Percentiles rank a stretch among this genome's conserved stretches.
Evolutionary conservation across 768 basidiomycete species (phyloP).

Genomic region (Amanita molliuscula): DNA sequence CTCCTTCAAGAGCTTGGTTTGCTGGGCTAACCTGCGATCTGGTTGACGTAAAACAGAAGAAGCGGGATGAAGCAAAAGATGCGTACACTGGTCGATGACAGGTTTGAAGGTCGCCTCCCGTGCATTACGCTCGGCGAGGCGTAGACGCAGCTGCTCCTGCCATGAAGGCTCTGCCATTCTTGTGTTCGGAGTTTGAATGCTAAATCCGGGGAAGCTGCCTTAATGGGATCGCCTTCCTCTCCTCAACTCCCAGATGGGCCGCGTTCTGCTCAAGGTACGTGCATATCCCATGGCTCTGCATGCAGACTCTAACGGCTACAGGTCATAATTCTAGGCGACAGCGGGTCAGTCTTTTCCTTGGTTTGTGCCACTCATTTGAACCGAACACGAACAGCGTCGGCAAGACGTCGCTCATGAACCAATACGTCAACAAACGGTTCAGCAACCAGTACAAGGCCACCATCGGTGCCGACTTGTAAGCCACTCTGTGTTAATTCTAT

Average conservation of each 20-base stretch:
- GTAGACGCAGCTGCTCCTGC: slow-evolving; percentile 73
- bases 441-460: slow-evolving; percentile 99
- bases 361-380: slow-evolving; percentile 3
- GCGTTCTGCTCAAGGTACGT: slow-evolving; percentile 74
- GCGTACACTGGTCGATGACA: slow-evolving; percentile 88
- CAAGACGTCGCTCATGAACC: slow-evolving; percentile 99
- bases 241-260: slow-evolving; percentile 47
- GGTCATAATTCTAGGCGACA: slow-evolving; percentile 99
- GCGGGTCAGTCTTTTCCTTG: slow-evolving; percentile 51
- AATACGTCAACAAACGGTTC: slow-evolving; percentile 99
- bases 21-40: slow-evolving; percentile 90
- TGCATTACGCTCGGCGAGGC: slow-evolving; percentile 77
- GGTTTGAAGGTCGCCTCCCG: slow-evolving; percentile 73
- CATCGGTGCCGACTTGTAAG: slow-evolving; percentile 93
- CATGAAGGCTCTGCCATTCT: slow-evolving; percentile 74
- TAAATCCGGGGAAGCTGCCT: slow-evolving; percentile 15
- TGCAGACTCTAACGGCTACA: slow-evolving; percentile 19
- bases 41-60: slow-evolving; percentile 8
- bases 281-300: not conserved
- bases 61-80: slow-evolving; percentile 7
- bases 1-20: slow-evolving; percentile 86
- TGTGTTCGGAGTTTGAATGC: slow-evolving; percentile 31
- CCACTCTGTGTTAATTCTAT: slow-evolving; percentile 8
- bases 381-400: slow-evolving; percentile 57
- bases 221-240: slow-evolving; percentile 8